These are phyloP conservation scores for Quercus mongolica DNA, from an alignment of 306 rosid genomes.

Conservation along the genomic window DNA sequence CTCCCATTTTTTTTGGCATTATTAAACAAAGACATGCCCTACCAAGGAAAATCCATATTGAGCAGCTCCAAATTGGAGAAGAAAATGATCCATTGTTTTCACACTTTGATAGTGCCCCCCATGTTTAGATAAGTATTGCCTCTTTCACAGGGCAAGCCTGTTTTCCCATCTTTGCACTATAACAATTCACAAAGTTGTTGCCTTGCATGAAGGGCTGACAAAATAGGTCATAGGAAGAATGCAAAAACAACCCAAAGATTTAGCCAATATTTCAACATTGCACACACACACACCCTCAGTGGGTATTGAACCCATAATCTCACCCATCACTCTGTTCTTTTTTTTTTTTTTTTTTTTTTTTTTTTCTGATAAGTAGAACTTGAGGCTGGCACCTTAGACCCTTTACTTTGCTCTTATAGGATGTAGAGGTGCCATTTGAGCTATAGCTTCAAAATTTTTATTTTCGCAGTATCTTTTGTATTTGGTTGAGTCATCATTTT, in stretches of 20 bases:
- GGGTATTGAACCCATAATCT: background rate
- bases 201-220: background rate
- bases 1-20: no score
- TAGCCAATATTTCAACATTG: background rate
- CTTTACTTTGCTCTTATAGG: background rate
- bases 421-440: background rate
- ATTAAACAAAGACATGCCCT: no score
- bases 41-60: no score
- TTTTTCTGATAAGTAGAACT: no score
- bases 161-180: background rate
- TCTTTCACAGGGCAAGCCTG: background rate
- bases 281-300: background rate
- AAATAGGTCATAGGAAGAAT: background rate
- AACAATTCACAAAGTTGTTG: background rate
- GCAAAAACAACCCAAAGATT: background rate
- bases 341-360: no score
- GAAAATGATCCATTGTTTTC: no score
- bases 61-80: no score
- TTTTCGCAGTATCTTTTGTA: background rate
- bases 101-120: background rate
- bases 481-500: background rate
- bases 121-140: background rate
- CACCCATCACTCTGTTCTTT: background rate
- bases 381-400: no score
- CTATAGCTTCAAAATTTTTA: background rate